Evolutionary conservation across 805 yeast genomes (phyloP), one percentile per base, ranked within the genome.

Genomic region (Aciculoconidium aculeatum): DNA sequence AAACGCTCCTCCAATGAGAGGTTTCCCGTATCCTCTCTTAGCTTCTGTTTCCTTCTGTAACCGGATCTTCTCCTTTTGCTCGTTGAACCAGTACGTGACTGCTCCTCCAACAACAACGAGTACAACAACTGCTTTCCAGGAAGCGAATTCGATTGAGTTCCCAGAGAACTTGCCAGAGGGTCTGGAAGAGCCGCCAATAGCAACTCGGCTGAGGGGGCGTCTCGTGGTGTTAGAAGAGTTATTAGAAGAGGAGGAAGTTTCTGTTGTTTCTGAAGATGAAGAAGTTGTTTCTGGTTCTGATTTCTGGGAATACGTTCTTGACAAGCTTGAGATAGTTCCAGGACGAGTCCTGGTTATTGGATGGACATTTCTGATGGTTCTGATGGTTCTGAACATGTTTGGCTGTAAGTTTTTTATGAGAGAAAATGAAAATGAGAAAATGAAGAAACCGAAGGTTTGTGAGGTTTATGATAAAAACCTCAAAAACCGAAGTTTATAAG

Each of bases 1-100:
- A 56, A 92, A 92, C 8, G 86, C 80, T 0, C 97, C 97, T 12
- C 98, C 98, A 38, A 92, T 81, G 26, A 83, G 65, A 2, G 97
- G 96, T 51, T 79, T 86, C 13, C 98, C 98, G 45, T 81, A 68
- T 11, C 95, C 92, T 58, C 90, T 72, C 50, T 83, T 85, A 31
- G 80, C 72, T 44, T 85, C 94, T 11, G 87, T 94, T 46, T 80
- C 86, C 43, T 75, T 79, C 47, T 83, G 81, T 15, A 77, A 64
- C 40, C 77, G 74, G 25, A 88, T 50, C 53, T 85, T 75, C 51
- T 75, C 74, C 66, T 86, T 88, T 50, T 90, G 95, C 28, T 62
- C 62, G 27, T 72, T 67, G 58, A 90, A 88, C 55, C 76, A 75
- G 50, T 65, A 79, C 10, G 85, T 80, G 34, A 81, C 58, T 1